Base-by-base conservation (phyloP, 805 yeast genomes). In the Saturnispora galanensis region DNA sequence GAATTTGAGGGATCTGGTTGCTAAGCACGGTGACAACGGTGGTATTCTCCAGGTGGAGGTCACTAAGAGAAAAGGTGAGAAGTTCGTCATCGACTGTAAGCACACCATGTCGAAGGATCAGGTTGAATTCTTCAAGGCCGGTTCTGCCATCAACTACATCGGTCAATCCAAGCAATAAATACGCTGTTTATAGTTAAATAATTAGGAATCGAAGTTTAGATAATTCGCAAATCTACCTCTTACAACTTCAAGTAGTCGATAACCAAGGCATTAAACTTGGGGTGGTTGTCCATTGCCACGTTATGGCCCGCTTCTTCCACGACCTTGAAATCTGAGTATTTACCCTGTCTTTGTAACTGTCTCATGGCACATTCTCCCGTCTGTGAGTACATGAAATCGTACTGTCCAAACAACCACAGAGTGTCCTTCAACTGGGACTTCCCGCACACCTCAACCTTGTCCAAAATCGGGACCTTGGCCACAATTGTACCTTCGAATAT, bases 71-170 rank as follows among this genome's bases (percentile, higher is more conserved):
- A 73, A 76, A 50, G 97, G 97, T 10, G 76, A 79, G 44, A 57
- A 71, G 29, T 81, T 81, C 52, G 78, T 73, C 45, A 79, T 93
- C 51, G 71, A 76, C 53, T 77, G 93, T 56, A 88, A 81, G 66
- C 98, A 93, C 66, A 90, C 97, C 40, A 89, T 93, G 97, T 88
- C 97, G 16, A 78, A 77, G 62, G 98, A 93, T 66, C 98, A 93
- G 71, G 72, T 93, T 44, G 94, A 84, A 52, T 93, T 90, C 69
- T 93, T 93, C 78, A 88, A 81, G 64, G 96, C 97, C 33, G 98
- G 98, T 44, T 84, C 95, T 45, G 98, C 98, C 30, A 88, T 93
- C 60, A 93, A 93, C 66, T 78, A 77, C 67, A 93, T 93, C 41
- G 67, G 68, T 39, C 53, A 60, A 47, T 53, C 57, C 31, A 63